Base-by-base conservation (phyloP, 148 eudicot genomes). In the Dysphania ambrosioides region DNA sequence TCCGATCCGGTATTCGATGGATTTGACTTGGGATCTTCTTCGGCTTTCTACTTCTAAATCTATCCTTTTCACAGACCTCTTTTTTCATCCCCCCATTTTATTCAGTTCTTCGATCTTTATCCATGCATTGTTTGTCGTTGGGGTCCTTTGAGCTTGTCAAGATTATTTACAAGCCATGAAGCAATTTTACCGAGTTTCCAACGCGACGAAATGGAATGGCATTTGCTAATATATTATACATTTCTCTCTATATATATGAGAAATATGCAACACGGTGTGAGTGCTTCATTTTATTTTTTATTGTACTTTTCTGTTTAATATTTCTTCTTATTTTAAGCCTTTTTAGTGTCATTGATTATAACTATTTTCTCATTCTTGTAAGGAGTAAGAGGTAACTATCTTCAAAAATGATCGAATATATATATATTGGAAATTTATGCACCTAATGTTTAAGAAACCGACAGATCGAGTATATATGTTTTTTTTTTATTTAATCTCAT, bases 11-110 rank as follows among this genome's bases (percentile, higher is more conserved):
- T 72, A 6, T 29, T 77, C 41, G 80, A 75, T 11, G 83, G 80
- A 59, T 77, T 81, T 41, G 81, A 81, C 75, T 24, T 77, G 77
- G 83, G 77, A 30, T 63, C 79, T 8, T 72, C 81, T 11, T 71
- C 80, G 12, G 31, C 81, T 73, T 77, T 72, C 40, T 73, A 42
- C 49, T 77, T 44, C 13, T 72, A 58, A 80, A 18, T 63, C 53
- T 44, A 29, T 67, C 29, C n/a, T 30, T 73, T 72, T n/a, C 16
- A 35, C 40, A 1, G 1, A 16, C 11, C 31, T 49, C 2, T 42
- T 7, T 47, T 44, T 29, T 44, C 5, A 26, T 36, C 18, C 15
- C 4, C 5, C 18, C 10, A 9, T 61, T 8, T 31, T 19, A 1
- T 30, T 30, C 19, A 18, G 16, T 18, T 63, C 32, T 13, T 30